Evolutionary conservation across 176 grass and related monocot species (phyloP), one percentile per base, ranked within the genome.

Genomic region (Aechmea fasciata): DNA sequence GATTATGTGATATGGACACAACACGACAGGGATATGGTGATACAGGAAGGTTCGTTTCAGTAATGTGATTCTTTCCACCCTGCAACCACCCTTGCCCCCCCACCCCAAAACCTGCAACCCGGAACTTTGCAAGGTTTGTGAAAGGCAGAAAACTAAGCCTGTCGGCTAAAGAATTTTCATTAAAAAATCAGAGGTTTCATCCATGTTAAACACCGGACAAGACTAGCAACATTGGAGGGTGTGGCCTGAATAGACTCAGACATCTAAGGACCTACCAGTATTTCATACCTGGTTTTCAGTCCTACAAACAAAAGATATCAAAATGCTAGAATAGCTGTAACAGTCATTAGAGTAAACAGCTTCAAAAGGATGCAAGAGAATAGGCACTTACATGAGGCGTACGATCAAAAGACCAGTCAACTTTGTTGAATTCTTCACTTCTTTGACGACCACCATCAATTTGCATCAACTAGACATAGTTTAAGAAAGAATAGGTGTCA

Each of bases 381-480:
- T 15, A 78, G 70, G 51, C 47, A 81, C 89, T 87, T 52, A 97
- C 93, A 73, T 24, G 77, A 81, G 93, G 89, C 12, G 52, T 90
- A 28, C 64, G 81, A 70, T 90, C 73, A 81, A 74, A 50, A 78
- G 89, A 83, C 93, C 93, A 97, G 12, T 73, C 74, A 83, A 92
- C 50, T 72, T 85, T 67, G 65, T 97, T 87, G 51, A 90, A 82
- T 65, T 97, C 89, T 83, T 85, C 80, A 84, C 49, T 81, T 83
- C 79, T 83, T 65, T 78, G 76, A 83, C 76, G 69, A 72, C 71
- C 71, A 47, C 51, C 55, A 59, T 92, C 22, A 68, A 67, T 48
- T 13, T 85, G 76, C 70, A 77, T 52, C 78, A 87, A 71, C 93
- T 90, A 78, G 9, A 53, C 3, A 49, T 41, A 41, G 33, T 41